Conservation (phyloP, 2,329 filamentous ascomycete genomes). For the Dactylonectria macrodidyma region DNA sequence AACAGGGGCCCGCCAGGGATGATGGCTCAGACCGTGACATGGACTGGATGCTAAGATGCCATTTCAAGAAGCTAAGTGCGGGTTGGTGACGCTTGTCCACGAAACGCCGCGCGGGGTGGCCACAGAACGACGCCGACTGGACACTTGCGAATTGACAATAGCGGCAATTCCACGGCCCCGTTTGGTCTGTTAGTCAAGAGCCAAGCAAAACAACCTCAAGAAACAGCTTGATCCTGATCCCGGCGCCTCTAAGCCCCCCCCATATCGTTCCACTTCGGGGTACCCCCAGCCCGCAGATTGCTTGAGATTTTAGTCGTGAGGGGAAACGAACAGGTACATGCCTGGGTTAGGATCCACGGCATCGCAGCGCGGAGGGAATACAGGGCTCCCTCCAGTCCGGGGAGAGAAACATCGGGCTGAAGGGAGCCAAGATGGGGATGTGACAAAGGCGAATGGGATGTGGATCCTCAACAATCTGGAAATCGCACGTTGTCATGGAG, state of each 20-base stretch:
- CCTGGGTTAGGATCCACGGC: conserved; percentile 17
- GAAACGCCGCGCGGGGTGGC: conserved; percentile 41
- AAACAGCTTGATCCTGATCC: conserved; percentile 5
- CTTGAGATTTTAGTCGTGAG: conserved; percentile 28
- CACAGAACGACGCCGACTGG: conserved; percentile 36
- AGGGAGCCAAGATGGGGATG: conserved; percentile 32
- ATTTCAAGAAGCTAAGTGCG: conserved; percentile 41
- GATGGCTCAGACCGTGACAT: conserved; percentile 25
- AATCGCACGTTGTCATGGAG: conserved; percentile 35
- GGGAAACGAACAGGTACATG: conserved; percentile 36
- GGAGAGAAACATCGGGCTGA: conserved; percentile 33
- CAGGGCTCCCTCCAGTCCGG: conserved; percentile 16
- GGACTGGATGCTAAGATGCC: conserved; percentile 33
- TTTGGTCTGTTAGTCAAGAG: conserved; percentile 22
- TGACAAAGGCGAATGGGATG: conserved; percentile 32
- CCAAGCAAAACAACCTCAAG: neutral
- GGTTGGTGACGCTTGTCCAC: conserved; percentile 30
- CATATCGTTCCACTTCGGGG: conserved; percentile 17
- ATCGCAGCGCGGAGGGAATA: conserved; percentile 4
- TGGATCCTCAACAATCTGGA: conserved; percentile 43
- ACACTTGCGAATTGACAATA: conserved; percentile 19
- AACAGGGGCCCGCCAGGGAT: conserved; percentile 29
- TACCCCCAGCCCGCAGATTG: conserved; percentile 26
- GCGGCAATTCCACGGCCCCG: conserved; percentile 30
- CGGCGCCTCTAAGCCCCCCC: conserved; percentile 6